Evolutionary conservation across 768 basidiomycete genomes (phyloP), one percentile per base, ranked within the genome.

Genomic region (Boletus sp.): DNA sequence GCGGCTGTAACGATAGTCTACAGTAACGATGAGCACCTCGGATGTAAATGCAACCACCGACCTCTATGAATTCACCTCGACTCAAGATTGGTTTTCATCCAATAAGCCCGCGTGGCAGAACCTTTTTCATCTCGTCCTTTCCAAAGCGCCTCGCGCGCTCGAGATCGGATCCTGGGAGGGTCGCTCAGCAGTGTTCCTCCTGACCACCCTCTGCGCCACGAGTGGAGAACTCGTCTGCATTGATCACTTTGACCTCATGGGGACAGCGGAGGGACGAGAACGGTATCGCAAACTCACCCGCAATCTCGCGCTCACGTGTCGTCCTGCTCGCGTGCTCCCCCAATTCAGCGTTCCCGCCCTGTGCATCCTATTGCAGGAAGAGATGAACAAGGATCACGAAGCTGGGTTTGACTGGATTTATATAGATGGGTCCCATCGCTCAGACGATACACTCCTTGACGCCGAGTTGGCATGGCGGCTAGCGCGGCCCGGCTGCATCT

Each of bases 131-230:
- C 65, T 72, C 30, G 62, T 82, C 51, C 29, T 30, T 1, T 67
- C 78, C 15, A 40, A 67, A 11, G 59, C 61, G 1, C 81, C 83
- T 11, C 75, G 81, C 17, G 75, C 70, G 2, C 76, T 83, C 14
- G 83, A 83, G 62, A 79, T 84, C 15, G 82, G 83, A 8, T 81
- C 79, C 17, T 84, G 81, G 81, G 83, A 83, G 65, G 83, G 82
- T n/a, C 76, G 82, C 35, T 84, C 83, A 0, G 82, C 80, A 23
- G 75, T 81, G 25, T 83, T 81, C 67, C 70, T 82, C 47, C 68
- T 81, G 33, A 73, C 64, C n/a, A 72, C 76, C 30, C 74, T 83
- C 43, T 80, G 79, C 64, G 63, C 65, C 11, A 52, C 64, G 2
- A 67, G 65, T n/a, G 77, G 79, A 2, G 75, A 77, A 45, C 64